phyloP scores from a whole-genome alignment of 768 basidiomycete species.

The Pluteus cervinus region DNA sequence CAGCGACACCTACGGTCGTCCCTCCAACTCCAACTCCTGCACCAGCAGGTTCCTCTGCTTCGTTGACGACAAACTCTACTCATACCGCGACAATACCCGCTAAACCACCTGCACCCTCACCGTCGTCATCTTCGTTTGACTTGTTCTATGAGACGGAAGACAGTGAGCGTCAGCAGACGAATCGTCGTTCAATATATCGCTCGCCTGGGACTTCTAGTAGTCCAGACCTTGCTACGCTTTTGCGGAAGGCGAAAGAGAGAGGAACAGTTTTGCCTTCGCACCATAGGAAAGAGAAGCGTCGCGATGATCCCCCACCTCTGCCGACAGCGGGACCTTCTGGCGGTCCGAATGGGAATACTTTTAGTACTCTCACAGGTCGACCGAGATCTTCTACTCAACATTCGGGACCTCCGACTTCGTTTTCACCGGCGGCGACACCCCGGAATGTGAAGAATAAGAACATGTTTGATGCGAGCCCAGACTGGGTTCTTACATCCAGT shows the following conservation, averaged over 20 bases:
- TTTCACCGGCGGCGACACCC: slow-evolving; percentile 22
- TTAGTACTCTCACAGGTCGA: too few relatives aligned
- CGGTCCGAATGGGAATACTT: slow-evolving; percentile 4
- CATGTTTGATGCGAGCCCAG: slow-evolving; percentile 19
- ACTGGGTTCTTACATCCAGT: slow-evolving; percentile 43
- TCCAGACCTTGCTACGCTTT: slow-evolving; percentile 84
- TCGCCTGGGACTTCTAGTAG: slow-evolving; percentile 86
- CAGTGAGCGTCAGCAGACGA: slow-evolving; percentile 62
- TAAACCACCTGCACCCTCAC: slow-evolving; percentile 28
- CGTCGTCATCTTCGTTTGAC: slow-evolving; percentile 52
- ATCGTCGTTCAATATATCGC: slow-evolving; percentile 81
- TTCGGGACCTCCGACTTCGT: slow-evolving; percentile 17
- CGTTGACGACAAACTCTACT: slow-evolving; percentile 7
- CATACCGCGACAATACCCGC: slow-evolving; percentile 12
- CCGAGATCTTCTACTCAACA: slow-evolving; percentile 36
- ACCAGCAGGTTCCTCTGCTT: slow-evolving; percentile 25
- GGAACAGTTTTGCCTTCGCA: slow-evolving; percentile 34
- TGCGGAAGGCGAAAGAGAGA: slow-evolving; percentile 77
- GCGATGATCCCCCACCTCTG: slow-evolving; percentile 39
- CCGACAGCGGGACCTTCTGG: slow-evolving; percentile 25
- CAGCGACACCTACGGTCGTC: slow-evolving; percentile 55
- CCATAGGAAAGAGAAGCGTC: slow-evolving; percentile 26
- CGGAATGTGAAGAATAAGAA: slow-evolving; percentile 27
- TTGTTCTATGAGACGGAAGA: slow-evolving; percentile 63
- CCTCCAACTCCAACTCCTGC: slow-evolving; percentile 63